A percentile compares a stretch with the other conserved stretches of the same genome.
phyloP scores from a whole-genome alignment of 2,329 filamentous ascomycete genomes.

The Dryadomyces sulphureus region DNA sequence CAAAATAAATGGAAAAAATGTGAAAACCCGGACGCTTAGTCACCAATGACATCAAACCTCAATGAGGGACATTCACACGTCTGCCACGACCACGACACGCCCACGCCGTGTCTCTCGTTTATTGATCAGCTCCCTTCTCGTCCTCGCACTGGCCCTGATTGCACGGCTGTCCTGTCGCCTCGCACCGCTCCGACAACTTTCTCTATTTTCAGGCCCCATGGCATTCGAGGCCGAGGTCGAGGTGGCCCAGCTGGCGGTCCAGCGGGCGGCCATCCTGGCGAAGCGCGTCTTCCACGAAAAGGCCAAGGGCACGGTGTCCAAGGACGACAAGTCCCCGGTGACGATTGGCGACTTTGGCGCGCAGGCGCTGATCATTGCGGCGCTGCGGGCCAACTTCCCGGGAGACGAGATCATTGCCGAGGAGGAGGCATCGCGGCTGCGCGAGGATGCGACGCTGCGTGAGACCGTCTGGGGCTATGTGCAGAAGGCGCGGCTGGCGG shows the following conservation, averaged over 20 bases:
- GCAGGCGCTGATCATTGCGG: slow-evolving; percentile 87
- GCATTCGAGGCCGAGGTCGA: too few relatives aligned
- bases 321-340: slow-evolving; percentile 91
- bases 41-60: too few relatives aligned
- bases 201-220: too few relatives aligned
- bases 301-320: slow-evolving; percentile 85
- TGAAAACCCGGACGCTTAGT: too few relatives aligned
- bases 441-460: slow-evolving; percentile 53
- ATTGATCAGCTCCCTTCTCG: slow-evolving; percentile 5
- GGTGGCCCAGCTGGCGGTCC: slow-evolving; percentile 76
- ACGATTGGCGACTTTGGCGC: slow-evolving; percentile 97
- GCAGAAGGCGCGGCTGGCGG: slow-evolving; percentile 44
- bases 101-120: background rate
- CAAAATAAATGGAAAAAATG: too few relatives aligned
- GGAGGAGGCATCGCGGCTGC: slow-evolving; percentile 75
- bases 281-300: slow-evolving; percentile 55
- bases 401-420: slow-evolving; percentile 85
- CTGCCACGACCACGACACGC: too few relatives aligned
- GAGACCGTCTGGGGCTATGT: slow-evolving; percentile 78
- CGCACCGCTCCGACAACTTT: background rate
- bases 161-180: background rate
- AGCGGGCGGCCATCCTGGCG: slow-evolving; percentile 49
- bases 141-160: slow-evolving; percentile 11
- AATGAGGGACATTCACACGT: too few relatives aligned
- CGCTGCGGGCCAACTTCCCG: slow-evolving; percentile 81